These are phyloP conservation scores for Podila epicladia DNA, from an alignment of 192 early-diverging fungal species.

Conservation along the genomic window DNA sequence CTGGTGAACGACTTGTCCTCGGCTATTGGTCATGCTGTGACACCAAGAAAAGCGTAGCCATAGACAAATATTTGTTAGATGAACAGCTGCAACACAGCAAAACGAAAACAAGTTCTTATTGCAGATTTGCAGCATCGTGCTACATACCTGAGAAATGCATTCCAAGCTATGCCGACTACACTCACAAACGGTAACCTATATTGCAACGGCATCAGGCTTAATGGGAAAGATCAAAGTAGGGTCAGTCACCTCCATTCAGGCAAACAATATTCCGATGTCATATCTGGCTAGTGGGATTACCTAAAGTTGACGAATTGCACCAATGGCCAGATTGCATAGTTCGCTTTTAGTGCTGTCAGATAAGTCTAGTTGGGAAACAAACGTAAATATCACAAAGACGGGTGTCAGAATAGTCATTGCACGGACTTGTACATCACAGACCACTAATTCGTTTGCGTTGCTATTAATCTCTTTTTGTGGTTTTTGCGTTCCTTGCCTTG, in stretches of 20 bases:
- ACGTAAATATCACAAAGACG: background rate
- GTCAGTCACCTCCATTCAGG: background rate
- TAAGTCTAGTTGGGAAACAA: conserved; percentile 53
- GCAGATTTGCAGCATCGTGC: too few relatives aligned
- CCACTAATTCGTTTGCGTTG: too few relatives aligned
- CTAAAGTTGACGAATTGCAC: conserved; percentile 81
- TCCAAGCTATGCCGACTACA: conserved; percentile 79
- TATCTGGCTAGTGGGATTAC: conserved; percentile 2
- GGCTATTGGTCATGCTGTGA: background rate
- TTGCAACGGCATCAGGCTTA: conserved; percentile 63
- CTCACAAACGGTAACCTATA: conserved; percentile 79
- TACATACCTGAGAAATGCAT: conserved; percentile 71
- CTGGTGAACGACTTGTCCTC: background rate
- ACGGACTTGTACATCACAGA: too few relatives aligned
- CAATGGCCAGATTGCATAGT: conserved; percentile 79
- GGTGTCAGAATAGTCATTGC: background rate
- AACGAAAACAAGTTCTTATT: too few relatives aligned
- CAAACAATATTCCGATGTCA: background rate
- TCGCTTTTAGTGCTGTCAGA: conserved; percentile 67
- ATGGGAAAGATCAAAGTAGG: background rate
- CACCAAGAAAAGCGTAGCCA: background rate
- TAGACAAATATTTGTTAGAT: background rate
- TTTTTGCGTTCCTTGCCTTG: conserved; percentile 39
- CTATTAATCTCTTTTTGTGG: too few relatives aligned
- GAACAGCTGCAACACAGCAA: background rate